A percentile compares a stretch with the other conserved stretches of the same genome.
phyloP scores from a whole-genome alignment of 345 rosid genomes.

The Laguncularia racemosa region DNA sequence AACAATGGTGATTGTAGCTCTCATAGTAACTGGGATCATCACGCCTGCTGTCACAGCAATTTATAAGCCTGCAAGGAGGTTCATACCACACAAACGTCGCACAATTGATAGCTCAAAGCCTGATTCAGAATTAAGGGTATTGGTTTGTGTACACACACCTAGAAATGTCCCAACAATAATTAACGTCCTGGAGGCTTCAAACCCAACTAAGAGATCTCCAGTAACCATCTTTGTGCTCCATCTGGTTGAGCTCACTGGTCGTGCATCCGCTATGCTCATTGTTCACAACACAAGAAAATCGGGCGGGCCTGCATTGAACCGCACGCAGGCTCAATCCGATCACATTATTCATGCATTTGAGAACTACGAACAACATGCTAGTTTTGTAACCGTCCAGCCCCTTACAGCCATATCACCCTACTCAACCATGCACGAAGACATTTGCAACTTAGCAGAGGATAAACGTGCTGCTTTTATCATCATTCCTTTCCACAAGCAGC shows the following conservation, averaged over 20 bases:
- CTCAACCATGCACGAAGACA: constrained; percentile 92
- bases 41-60: constrained; percentile 54
- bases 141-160: constrained; percentile 81
- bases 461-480: constrained; percentile 66
- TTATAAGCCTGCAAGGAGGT: constrained; percentile 56
- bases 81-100: constrained; percentile 57
- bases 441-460: constrained; percentile 82
- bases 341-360: constrained; percentile 87
- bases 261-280: constrained; percentile 91
- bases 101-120: constrained; percentile 59
- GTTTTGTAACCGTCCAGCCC: constrained; percentile 59
- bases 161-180: constrained; percentile 85
- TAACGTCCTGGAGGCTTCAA: constrained; percentile 77
- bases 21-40: constrained; percentile 66
- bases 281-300: constrained; percentile 72
- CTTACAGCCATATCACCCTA: constrained; percentile 90
- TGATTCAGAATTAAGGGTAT: constrained; percentile 55
- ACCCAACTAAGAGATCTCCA: constrained; percentile 73
- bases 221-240: constrained; percentile 76
- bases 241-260: constrained; percentile 89
- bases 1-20: constrained; percentile 69
- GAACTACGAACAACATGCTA: constrained; percentile 65
- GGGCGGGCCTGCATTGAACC: constrained; percentile 63
- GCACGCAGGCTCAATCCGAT: constrained; percentile 93
- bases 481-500: constrained; percentile 92